Conservation (phyloP, 768 basidiomycete genomes). For the Cantharellus cinnabarinus region DNA sequence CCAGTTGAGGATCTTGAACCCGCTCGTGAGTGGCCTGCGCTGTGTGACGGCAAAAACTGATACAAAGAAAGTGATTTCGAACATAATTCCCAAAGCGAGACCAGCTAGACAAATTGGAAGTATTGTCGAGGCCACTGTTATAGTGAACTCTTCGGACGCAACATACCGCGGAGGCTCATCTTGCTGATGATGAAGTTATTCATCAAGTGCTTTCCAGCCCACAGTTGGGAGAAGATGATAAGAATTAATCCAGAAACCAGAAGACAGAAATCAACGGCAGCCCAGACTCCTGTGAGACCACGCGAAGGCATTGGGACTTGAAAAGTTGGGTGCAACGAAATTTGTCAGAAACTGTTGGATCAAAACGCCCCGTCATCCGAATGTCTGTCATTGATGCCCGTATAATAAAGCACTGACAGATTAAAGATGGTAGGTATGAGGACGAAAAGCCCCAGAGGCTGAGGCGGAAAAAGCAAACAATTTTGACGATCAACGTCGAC, state of each 20-base stretch:
- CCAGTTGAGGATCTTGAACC: conserved; percentile 63
- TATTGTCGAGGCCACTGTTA: conserved; percentile 1
- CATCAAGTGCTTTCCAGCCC: conserved; percentile 46
- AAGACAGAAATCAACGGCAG: conserved; percentile 45
- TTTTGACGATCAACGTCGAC: too few relatives aligned
- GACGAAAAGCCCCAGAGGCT: too few relatives aligned
- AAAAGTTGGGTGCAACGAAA: too few relatives aligned
- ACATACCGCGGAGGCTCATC: conserved; percentile 39
- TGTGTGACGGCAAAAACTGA: conserved; percentile 55
- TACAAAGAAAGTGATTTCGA: conserved; percentile 46
- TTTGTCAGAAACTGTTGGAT: too few relatives aligned
- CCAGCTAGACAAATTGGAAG: conserved; percentile 18
- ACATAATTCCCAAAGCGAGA: conserved; percentile 39
- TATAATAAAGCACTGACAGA: too few relatives aligned
- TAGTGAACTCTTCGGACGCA: neutral
- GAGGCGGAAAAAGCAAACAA: too few relatives aligned
- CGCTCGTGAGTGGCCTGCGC: conserved; percentile 42
- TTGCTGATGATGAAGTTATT: conserved; percentile 49
- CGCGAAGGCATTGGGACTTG: conserved; percentile 41
- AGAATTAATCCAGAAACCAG: conserved; percentile 47
- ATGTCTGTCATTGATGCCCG: too few relatives aligned
- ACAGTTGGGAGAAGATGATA: conserved; percentile 48
- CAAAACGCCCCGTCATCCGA: too few relatives aligned
- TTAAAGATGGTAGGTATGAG: too few relatives aligned
- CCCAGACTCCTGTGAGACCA: conserved; percentile 50